Evolutionary conservation across 805 yeast genomes (phyloP), one percentile per base, ranked within the genome.

Genomic region (Lachancea fermentati): DNA sequence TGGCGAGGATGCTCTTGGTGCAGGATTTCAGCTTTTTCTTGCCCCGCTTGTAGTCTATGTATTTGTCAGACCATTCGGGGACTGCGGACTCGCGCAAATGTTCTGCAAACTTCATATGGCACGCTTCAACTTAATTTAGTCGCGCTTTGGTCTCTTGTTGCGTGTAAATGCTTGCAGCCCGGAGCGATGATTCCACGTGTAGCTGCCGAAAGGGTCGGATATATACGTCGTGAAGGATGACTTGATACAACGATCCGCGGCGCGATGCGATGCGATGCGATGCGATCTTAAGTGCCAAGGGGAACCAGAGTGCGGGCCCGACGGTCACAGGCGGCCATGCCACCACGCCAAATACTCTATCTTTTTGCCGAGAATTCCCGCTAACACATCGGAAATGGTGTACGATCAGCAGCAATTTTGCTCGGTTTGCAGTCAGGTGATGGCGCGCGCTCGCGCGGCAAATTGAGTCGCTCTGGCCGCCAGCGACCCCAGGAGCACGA

Each of bases 41-140:
- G 24, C 75, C 70, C 32, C 62, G 57, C 50, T 79, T 78, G 57
- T 82, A 82, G 54, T 85, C 83, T 25, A 89, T 69, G 55, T 89
- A 89, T 54, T 80, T 79, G 39, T 78, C 81, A 54, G 77, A 79
- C 97, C 97, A 89, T 54, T 84, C 95, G 4, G 96, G 95, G 41
- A 84, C 83, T 11, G 72, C 68, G n/a, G 79, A 78, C 24, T 78
- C 81, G 32, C 66, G 69, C 32, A 79, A 63, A 37, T 79, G 74
- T 44, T 76, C 83, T n/a, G 76, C 82, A 55, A 79, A 79, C 60
- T 79, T 79, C 85, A 79, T 79, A 14, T 22, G 7, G 11, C n/a
- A 22, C 26, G 26, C 11, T 22, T 22, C 7, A 11, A 7, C 7
- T 11, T 11, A 11, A 22, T 22, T 7, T 22, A 11, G 26, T 22